Evolutionary conservation across 768 basidiomycete species (phyloP).

Genomic region (Paxillus ammoniavirescens): DNA sequence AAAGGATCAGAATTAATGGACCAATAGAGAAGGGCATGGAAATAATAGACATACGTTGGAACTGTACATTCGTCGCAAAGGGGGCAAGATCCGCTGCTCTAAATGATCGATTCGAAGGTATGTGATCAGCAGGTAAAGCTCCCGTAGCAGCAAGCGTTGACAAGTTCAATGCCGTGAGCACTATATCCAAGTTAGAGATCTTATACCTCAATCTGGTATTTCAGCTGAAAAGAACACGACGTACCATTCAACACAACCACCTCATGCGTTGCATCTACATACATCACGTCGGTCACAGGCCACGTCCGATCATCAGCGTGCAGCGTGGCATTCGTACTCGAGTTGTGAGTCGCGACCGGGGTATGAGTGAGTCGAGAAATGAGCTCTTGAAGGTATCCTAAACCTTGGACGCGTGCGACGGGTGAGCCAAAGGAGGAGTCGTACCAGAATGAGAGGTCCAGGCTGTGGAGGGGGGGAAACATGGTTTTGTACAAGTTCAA

Average conservation of each 20-base stretch:
- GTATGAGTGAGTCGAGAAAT: constrained; percentile 80
- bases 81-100: constrained; percentile 76
- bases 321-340: constrained; percentile 83
- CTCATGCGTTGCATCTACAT: constrained; percentile 90
- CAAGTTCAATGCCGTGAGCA: constrained; percentile 84
- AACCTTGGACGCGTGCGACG: constrained; percentile 69
- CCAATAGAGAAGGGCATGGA: not conserved
- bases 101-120: constrained; percentile 65
- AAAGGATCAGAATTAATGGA: not conserved
- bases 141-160: constrained; percentile 70
- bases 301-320: constrained; percentile 66
- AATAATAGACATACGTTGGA: constrained; percentile 63
- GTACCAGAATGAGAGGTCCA: constrained; percentile 41
- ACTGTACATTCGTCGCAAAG: constrained; percentile 86
- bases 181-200: constrained; percentile 33
- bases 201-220: not conserved
- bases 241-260: constrained; percentile 85
- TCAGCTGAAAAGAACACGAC: constrained; percentile 18
- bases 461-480: constrained; percentile 2
- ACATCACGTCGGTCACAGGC: constrained; percentile 69
- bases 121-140: constrained; percentile 72
- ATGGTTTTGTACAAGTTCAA: no score
- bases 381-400: constrained; percentile 82
- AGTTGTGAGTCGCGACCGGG: constrained; percentile 66
- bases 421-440: constrained; percentile 81